Conservation (phyloP, 2,329 filamentous ascomycete species). For the Arthrobotrys megalospora region DNA sequence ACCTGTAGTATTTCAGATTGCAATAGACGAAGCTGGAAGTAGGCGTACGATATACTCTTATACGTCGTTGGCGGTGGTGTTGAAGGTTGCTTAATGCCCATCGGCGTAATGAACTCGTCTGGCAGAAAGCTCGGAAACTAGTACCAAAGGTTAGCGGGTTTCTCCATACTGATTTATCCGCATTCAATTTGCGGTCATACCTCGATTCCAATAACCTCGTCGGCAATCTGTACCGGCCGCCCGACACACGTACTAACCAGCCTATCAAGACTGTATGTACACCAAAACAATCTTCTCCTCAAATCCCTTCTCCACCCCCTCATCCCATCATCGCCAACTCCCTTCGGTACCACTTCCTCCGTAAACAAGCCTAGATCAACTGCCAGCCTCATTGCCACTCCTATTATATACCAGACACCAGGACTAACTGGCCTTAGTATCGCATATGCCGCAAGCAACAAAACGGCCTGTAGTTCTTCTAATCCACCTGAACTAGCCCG, state of each 20-base stretch:
- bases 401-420: conserved; percentile 96
- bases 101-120: conserved; percentile 86
- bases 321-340: conserved; percentile 74
- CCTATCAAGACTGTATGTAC: conserved; percentile 94
- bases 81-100: conserved; percentile 74
- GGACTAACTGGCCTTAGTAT: conserved; percentile 91
- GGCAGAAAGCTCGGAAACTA: conserved; percentile 87
- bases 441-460: conserved; percentile 91
- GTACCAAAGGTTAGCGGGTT: conserved; percentile 10
- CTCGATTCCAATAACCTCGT: conserved; percentile 95
- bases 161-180: background rate
- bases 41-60: conserved; percentile 91
- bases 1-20: conserved; percentile 97
- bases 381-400: conserved; percentile 89
- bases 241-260: conserved; percentile 95
- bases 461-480: conserved; percentile 92
- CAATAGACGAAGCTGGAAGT: conserved; percentile 87
- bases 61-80: conserved; percentile 81
- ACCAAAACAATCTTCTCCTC: conserved; percentile 93
- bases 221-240: conserved; percentile 92
- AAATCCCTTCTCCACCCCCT: conserved; percentile 89
- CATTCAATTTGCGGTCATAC: conserved; percentile 31
- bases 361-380: conserved; percentile 94
- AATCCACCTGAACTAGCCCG: conserved; percentile 86
- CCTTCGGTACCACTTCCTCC: conserved; percentile 76